Base-by-base conservation (phyloP, 306 rosid genomes). In the Hippophae gyantsensis region DNA sequence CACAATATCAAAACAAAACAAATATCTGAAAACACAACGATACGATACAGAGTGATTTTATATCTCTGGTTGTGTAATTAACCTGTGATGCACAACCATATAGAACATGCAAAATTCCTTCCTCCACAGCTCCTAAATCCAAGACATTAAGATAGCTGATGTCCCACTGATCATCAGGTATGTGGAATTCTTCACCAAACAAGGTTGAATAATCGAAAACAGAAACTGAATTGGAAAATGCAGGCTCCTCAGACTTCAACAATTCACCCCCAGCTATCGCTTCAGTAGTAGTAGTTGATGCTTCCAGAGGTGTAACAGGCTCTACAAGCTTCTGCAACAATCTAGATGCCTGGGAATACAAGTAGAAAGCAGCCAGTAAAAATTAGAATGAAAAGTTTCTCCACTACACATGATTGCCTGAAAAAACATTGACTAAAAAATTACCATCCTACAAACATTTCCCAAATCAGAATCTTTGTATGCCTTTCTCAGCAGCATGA, bases 31-130 rank as follows among this genome's bases (percentile, higher is more conserved):
- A 60, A 14, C 43, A 14, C 40, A 25, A 75, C 10, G 10, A 43
- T 32, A 75, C 9, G 9, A 43, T 32, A 40, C 43, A 10, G 47
- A 51, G 51, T 13, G 61, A 69, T 56, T 57, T 55, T 54, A 54
- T 61, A 69, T 68, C 72, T 76, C 50, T 52, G 69, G 64, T 14
- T 55, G 56, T 32, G 78, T 45, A 57, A 77, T 58, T 49, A 81
- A 90, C 97, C 95, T 90, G 97, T 42, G 95, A 83, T 25, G 94
- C 95, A 72, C 90, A 86, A 70, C 89, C 86, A 84, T 78, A 90
- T 64, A 90, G 90, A 74, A 90, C 79, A 45, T 90, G 95, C 61
- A 86, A 68, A 72, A 90, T 77, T 70, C 95, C 95, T 77, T 90
- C 97, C 75, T 90, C 97, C 69, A 86, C 94, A 5, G 86, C 94